A percentile compares a stretch with the other conserved stretches of the same genome.
These are phyloP conservation scores for Domatiomyces catenatus DNA, from an alignment of 2,329 filamentous ascomycete species.

Conservation along the genomic window DNA sequence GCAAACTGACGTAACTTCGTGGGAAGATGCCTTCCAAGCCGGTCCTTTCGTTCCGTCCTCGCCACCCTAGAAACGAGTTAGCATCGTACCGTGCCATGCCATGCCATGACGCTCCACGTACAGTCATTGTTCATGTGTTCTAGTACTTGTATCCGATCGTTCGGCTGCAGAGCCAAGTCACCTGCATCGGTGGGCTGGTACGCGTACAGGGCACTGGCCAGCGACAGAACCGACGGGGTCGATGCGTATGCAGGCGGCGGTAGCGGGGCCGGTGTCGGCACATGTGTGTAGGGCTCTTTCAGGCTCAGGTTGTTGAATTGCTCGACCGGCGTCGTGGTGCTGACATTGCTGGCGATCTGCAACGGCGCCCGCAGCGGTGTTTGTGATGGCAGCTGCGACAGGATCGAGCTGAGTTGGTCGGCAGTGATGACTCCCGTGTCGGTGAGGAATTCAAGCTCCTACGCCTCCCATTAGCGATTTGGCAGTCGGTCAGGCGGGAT, in stretches of 20 bases:
- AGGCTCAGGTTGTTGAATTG: constrained; percentile 30
- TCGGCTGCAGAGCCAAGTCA: constrained; percentile 64
- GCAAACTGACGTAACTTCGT: constrained; percentile 64
- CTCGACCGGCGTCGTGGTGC: constrained; percentile 24
- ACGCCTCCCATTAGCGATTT: constrained; percentile 4
- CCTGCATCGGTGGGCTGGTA: constrained; percentile 68
- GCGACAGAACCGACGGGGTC: constrained; percentile 43
- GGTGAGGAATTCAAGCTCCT: constrained; percentile 85
- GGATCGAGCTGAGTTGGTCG: constrained; percentile 58
- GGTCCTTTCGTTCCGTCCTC: constrained; percentile 71
- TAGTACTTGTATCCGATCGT: constrained; percentile 64
- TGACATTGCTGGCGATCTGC: constrained; percentile 21
- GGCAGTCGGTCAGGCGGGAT: constrained; percentile 2
- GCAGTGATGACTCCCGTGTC: constrained; percentile 68
- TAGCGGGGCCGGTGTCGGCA: constrained; percentile 30
- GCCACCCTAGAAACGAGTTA: constrained; percentile 42
- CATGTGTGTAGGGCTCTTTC: constrained; percentile 27
- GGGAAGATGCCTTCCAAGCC: constrained; percentile 86
- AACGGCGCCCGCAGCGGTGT: constrained; percentile 23
- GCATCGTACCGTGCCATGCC: constrained; percentile 8
- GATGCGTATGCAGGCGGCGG: constrained; percentile 39
- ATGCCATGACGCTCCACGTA: constrained; percentile 19
- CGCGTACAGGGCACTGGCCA: constrained; percentile 67
- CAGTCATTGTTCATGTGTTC: constrained; percentile 96
- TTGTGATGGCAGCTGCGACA: constrained; percentile 58